phyloP scores from a whole-genome alignment of 768 basidiomycete genomes.

The Suillus brevipes region DNA sequence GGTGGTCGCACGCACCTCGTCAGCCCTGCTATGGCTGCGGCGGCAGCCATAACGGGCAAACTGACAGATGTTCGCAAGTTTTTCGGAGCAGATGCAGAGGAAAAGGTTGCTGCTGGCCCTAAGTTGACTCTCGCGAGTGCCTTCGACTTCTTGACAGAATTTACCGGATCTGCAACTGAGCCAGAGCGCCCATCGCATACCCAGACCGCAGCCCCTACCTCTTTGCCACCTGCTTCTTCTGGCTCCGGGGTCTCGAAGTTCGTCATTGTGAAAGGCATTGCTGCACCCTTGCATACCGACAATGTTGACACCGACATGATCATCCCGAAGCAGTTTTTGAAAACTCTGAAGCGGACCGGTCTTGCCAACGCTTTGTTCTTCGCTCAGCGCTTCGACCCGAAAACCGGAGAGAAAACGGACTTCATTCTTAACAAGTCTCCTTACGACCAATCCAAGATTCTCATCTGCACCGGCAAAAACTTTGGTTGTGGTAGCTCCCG shows the following conservation, averaged over 20 bases:
- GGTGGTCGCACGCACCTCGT: conserved; percentile 89
- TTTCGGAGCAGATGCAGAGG: conserved; percentile 48
- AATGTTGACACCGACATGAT: conserved; percentile 95
- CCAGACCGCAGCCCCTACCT: conserved; percentile 29
- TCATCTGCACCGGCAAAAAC: conserved; percentile 84
- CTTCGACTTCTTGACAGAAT: conserved; percentile 77
- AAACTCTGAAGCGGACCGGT: conserved; percentile 88
- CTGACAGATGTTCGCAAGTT: conserved; percentile 84
- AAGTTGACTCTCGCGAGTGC: conserved; percentile 71
- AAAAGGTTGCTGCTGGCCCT: conserved; percentile 43
- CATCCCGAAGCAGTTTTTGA: conserved; percentile 92
- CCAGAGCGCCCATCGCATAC: conserved; percentile 39
- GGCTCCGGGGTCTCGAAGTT: conserved; percentile 61
- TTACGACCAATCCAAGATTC: conserved; percentile 72
- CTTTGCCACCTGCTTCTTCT: conserved; percentile 42
- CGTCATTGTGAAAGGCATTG: conserved; percentile 67
- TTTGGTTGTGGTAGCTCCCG: conserved; percentile 91
- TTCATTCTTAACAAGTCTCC: conserved; percentile 84
- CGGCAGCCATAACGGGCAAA: conserved; percentile 83
- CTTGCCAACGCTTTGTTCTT: conserved; percentile 82
- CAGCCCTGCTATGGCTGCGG: conserved; percentile 91
- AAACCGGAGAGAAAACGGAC: conserved; percentile 78
- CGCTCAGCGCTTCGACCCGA: conserved; percentile 73
- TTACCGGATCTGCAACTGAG: conserved; percentile 55
- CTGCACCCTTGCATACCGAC: conserved; percentile 77